Evolutionary conservation across 2,329 filamentous ascomycete species (phyloP).

Genomic region (Fusarium sp.): DNA sequence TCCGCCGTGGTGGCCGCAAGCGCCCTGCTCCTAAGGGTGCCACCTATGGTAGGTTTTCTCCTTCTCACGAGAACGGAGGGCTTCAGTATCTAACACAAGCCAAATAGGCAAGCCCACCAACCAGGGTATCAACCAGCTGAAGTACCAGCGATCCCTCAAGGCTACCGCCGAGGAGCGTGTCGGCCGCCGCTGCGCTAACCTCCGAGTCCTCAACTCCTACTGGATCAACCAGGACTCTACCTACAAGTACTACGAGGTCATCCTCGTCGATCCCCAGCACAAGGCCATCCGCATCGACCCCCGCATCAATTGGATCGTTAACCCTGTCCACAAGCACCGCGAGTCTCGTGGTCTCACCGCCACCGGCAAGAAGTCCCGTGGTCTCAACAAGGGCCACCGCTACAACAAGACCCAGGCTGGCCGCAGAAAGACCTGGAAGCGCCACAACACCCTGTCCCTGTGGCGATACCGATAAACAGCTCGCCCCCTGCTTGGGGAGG

Average conservation of each 20-base stretch:
- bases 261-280: conserved; percentile 99
- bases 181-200: conserved; percentile 97
- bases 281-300: conserved; percentile 99
- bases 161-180: conserved; percentile 99
- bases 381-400: conserved; percentile 98
- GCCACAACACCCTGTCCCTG: conserved; percentile 98
- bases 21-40: conserved; percentile 95
- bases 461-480: conserved; percentile 90
- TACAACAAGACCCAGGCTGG: conserved; percentile 99
- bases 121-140: conserved; percentile 99
- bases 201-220: conserved; percentile 99
- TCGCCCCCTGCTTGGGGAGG: conserved; percentile 19
- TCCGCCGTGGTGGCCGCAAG: conserved; percentile 99
- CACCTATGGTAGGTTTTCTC: conserved; percentile 88
- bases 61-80: background rate
- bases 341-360: conserved; percentile 96
- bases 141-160: conserved; percentile 99
- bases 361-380: conserved; percentile 99
- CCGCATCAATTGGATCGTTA: conserved; percentile 99
- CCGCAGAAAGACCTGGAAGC: conserved; percentile 99
- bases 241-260: conserved; percentile 99
- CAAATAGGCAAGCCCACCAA: conserved; percentile 97
- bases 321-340: conserved; percentile 99
- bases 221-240: conserved; percentile 99
- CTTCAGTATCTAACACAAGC: conserved; percentile 32